Percentiles rank a stretch among this genome's conserved stretches.
Evolutionary conservation across 257 asterid genomes (phyloP).

Genomic region (Linderniella brevidens): DNA sequence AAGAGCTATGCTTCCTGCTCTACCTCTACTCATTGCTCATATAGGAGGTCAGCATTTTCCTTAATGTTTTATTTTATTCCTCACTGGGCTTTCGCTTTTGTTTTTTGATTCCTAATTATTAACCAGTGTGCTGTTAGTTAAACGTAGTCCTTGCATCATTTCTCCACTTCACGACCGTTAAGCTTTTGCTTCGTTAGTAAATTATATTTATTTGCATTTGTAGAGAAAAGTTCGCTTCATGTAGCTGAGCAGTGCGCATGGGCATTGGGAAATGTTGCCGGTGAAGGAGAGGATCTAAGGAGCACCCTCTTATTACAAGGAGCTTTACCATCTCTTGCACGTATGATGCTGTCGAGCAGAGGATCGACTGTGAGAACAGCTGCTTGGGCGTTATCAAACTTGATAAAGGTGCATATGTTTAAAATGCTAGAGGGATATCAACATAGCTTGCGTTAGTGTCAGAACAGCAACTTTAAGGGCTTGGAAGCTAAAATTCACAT

Average conservation of each 20-base stretch:
- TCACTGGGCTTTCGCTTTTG: not conserved
- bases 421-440: no score
- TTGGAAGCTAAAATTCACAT: no score
- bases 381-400: constrained; percentile 97
- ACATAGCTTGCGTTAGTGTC: not conserved
- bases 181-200: no score
- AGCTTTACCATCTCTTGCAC: constrained; percentile 77
- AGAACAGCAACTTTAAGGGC: no score
- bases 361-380: constrained; percentile 98
- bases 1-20: constrained; percentile 68
- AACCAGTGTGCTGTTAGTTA: not conserved
- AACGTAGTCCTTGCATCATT: not conserved
- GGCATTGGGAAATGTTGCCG: constrained; percentile 95
- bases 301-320: constrained; percentile 70
- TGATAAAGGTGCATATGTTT: constrained; percentile 83
- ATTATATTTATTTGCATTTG: not conserved
- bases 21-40: constrained; percentile 89
- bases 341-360: constrained; percentile 82
- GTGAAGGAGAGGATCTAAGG: constrained; percentile 88
- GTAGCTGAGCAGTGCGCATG: constrained; percentile 99
- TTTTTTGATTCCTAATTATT: not conserved
- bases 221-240: constrained; percentile 57
- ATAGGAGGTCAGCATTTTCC: constrained; percentile 67
- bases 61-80: not conserved
- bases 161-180: no score